Base-by-base conservation (phyloP, 2,329 filamentous ascomycete species). In the Epichloe sylvatica region DNA sequence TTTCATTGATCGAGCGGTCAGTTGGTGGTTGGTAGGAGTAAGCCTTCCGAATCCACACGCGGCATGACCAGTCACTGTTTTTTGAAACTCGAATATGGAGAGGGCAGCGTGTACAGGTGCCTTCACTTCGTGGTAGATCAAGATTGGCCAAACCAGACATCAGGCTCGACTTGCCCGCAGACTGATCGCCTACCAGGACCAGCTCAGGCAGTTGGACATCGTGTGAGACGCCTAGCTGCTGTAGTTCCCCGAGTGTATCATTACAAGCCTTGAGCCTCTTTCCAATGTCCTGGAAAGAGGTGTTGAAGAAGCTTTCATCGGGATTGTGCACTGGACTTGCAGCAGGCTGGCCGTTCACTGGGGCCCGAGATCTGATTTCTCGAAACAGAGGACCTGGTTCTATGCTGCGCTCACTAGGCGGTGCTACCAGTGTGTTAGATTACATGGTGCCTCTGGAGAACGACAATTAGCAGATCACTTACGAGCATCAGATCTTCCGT, bases 161-260 rank as follows among this genome's bases (percentile, higher is more conserved):
- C 5, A 77, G 60, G 30, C 70, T 88, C 0, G 82, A 88, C 61
- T 95, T 95, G 0, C 89, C 90, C 0, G 87, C 84, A 0, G 80
- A 86, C 59, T 95, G 89, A 45, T 94, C 88, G 0, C 89, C 89
- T 0, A 94, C 80, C 0, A 94, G 77, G 5, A 91, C 84, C 9
- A 94, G 80, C 56, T 88, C 86, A 0, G 89, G 87, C 0, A 94
- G 69, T 0, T 78, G 77, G 0, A 87, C 77, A 4, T 80, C 76
- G 17, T 84, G 78, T 46, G 84, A 80, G 0, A 94, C 80, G 0
- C 84, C 86, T 0, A 91, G 73, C 5, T 81, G 74, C 46, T 86
- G 79, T 0, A 95, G 74, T 45, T 83, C 77, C 3, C 77, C 78
- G 0, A 88, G 74, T 0, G 78, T 77, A 44, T 84, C 73, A 2